These are phyloP conservation scores for Geosiphon pyriformis DNA, from an alignment of 192 early-diverging fungal genomes.

Conservation along the genomic window DNA sequence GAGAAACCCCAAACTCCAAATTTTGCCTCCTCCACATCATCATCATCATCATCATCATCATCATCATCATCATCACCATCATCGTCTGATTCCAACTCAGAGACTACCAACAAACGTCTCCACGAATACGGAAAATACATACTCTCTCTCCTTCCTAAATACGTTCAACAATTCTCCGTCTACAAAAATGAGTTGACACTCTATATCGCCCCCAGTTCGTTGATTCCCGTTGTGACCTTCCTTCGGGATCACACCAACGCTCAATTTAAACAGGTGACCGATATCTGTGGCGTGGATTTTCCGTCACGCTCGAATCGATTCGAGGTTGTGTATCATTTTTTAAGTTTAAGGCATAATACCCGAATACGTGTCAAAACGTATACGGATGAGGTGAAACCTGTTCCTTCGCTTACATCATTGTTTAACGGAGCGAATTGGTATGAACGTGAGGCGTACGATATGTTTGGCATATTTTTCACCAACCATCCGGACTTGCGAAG, in stretches of 20 bases:
- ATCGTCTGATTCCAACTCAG: no score
- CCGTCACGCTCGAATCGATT: conserved; percentile 90
- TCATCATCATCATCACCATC: no score
- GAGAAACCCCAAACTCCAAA: background rate
- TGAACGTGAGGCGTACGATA: conserved; percentile 97
- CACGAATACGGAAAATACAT: conserved; percentile 90
- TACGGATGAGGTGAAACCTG: conserved; percentile 82
- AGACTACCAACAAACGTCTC: conserved; percentile 32
- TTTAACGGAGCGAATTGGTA: conserved; percentile 92
- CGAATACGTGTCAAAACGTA: conserved; percentile 98
- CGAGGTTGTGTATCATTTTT: conserved; percentile 92
- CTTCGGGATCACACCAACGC: conserved; percentile 87
- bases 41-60: no score
- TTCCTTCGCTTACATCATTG: conserved; percentile 78
- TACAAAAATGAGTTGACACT: conserved; percentile 98
- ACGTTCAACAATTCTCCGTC: conserved; percentile 93
- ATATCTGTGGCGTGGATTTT: conserved; percentile 89
- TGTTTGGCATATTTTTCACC: conserved; percentile 96
- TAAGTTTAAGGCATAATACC: conserved; percentile 81
- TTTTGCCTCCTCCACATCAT: background rate
- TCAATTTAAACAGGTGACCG: conserved; percentile 89
- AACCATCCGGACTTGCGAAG: conserved; percentile 94
- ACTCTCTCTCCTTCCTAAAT: conserved; percentile 82
- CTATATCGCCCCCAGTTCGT: conserved; percentile 78
- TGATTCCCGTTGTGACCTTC: conserved; percentile 79